A percentile compares a stretch with the other conserved stretches of the same genome.
These are phyloP conservation scores for Salix suchowensis DNA, from an alignment of 345 rosid species.

Conservation along the genomic window DNA sequence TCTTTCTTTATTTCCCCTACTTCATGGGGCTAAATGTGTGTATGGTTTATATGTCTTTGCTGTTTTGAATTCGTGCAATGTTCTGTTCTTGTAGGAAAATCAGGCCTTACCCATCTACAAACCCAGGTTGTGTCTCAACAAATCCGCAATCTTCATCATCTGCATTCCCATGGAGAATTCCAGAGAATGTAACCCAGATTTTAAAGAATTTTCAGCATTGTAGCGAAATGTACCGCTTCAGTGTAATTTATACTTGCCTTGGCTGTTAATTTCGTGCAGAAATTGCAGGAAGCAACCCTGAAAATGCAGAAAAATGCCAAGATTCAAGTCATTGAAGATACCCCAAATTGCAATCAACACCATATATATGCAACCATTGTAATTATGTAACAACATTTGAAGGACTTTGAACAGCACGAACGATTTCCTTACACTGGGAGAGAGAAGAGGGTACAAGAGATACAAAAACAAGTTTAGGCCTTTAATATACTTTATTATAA, in stretches of 20 bases:
- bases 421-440: no score
- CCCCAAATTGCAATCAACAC: constrained; percentile 55
- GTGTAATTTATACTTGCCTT: not conserved
- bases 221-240: not conserved
- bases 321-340: constrained; percentile 49
- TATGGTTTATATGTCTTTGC: not conserved
- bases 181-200: constrained; percentile 61
- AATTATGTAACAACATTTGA: not conserved
- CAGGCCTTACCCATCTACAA: constrained; percentile 81
- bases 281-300: constrained; percentile 59
- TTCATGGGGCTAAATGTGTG: not conserved
- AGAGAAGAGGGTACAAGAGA: no score
- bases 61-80: not conserved
- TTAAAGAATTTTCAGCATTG: not conserved
- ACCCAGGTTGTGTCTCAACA: constrained; percentile 83
- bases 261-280: constrained; percentile 33
- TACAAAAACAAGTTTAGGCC: not conserved
- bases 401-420: not conserved
- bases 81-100: constrained; percentile 52
- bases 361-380: not conserved
- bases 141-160: constrained; percentile 87
- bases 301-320: constrained; percentile 67
- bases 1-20: no score
- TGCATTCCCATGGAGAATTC: constrained; percentile 64
- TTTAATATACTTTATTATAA: not conserved